Percentiles rank a stretch among this genome's conserved stretches.
Conservation (phyloP, 768 basidiomycete species). For the Russula earlei region DNA sequence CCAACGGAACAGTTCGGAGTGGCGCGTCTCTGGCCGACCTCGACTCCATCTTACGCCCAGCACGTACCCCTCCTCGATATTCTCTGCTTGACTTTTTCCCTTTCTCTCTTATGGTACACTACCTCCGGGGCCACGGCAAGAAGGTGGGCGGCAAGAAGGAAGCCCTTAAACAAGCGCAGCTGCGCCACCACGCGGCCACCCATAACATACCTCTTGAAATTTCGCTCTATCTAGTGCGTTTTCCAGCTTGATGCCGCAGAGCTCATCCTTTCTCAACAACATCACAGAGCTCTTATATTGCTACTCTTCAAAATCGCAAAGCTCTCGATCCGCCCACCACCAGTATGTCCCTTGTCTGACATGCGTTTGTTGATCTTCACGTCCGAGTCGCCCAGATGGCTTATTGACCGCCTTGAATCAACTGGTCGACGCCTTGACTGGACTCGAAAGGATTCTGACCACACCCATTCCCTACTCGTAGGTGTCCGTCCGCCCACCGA, state of each 20-base stretch:
- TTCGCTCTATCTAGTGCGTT: slow-evolving; percentile 52
- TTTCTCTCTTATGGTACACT: slow-evolving; percentile 48
- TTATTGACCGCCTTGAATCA: slow-evolving; percentile 41
- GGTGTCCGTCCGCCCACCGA: slow-evolving; percentile 18
- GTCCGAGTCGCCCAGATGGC: slow-evolving; percentile 32
- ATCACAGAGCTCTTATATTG: slow-evolving; percentile 61
- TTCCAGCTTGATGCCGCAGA: background rate
- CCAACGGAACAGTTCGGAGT: slow-evolving; percentile 1
- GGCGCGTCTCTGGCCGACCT: slow-evolving; percentile 27
- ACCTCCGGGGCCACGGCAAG: slow-evolving; percentile 38
- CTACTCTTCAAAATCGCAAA: slow-evolving; percentile 49
- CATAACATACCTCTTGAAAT: slow-evolving; percentile 65
- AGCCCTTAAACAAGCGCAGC: slow-evolving; percentile 42
- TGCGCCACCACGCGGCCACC: slow-evolving; percentile 32
- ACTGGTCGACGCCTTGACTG: slow-evolving; percentile 57
- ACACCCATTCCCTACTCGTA: slow-evolving; percentile 73
- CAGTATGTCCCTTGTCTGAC: slow-evolving; percentile 33
- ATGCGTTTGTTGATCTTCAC: background rate
- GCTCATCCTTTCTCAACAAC: slow-evolving; percentile 6
- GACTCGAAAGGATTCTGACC: slow-evolving; percentile 63
- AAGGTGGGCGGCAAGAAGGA: slow-evolving; percentile 56
- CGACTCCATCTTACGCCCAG: slow-evolving; percentile 44
- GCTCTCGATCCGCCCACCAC: slow-evolving; percentile 48
- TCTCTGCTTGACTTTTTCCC: slow-evolving; percentile 58
- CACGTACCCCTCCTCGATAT: slow-evolving; percentile 49